Evolutionary conservation across 1,284 basidiomycete species (phyloP).

Genomic region (Trichosporon faecale): DNA sequence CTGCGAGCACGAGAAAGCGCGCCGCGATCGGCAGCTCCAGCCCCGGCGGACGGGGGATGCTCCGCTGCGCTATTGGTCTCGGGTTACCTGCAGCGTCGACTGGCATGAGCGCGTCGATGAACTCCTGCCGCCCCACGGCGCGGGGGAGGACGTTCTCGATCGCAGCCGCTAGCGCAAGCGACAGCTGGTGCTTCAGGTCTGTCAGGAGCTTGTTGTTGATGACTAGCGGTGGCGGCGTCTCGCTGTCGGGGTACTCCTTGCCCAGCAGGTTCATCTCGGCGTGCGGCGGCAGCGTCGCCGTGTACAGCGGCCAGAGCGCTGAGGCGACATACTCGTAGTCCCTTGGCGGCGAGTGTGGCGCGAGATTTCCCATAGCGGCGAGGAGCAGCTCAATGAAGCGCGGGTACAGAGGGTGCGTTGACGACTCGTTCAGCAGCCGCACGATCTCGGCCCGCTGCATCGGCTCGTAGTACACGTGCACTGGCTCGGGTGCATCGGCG

Average conservation of each 20-base stretch:
- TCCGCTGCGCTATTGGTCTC: constrained; percentile 16
- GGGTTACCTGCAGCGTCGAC: constrained; percentile 5
- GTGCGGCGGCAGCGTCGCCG: constrained; percentile 40
- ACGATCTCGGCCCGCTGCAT: constrained; percentile 56
- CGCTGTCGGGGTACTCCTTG: constrained; percentile 24
- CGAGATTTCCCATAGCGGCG: constrained; percentile 64
- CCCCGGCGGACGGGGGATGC: constrained; percentile 32
- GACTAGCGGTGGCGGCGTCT: constrained; percentile 27
- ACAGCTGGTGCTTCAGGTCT: constrained; percentile 44
- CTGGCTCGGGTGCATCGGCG: constrained; percentile 71
- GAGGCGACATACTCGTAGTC: constrained; percentile 73
- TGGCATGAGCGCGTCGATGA: constrained; percentile 30
- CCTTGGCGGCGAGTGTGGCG: constrained; percentile 58
- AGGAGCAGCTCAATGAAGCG: constrained; percentile 66
- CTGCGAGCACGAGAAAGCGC: constrained; percentile 74
- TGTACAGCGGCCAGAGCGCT: constrained; percentile 69
- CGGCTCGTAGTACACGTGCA: constrained; percentile 63
- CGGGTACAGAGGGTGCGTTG: constrained; percentile 59
- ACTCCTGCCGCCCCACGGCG: constrained; percentile 31
- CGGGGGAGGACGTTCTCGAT: constrained; percentile 42
- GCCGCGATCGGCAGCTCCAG: constrained; percentile 60
- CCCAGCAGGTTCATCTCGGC: constrained; percentile 34
- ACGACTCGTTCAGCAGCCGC: not conserved
- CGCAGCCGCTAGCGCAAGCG: constrained; percentile 41
- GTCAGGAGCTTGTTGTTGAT: constrained; percentile 47